phyloP scores from a whole-genome alignment of 1,284 basidiomycete genomes.

The Mycosarcoma maydis region DNA sequence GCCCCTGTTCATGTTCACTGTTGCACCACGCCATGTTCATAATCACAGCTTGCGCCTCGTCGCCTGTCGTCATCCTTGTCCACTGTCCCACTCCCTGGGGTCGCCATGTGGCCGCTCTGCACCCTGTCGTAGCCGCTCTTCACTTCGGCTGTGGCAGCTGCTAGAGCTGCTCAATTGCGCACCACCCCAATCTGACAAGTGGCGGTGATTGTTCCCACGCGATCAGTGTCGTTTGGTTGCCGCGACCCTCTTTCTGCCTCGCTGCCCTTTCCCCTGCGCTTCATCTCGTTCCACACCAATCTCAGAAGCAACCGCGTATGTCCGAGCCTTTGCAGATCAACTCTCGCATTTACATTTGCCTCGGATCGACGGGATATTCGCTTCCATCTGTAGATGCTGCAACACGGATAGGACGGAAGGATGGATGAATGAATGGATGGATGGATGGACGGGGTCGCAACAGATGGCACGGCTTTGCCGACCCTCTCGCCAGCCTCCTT shows the following conservation, averaged over 20 bases:
- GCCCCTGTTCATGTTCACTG: conserved; percentile 10
- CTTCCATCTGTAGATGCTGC: conserved; percentile 2
- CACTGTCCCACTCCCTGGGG: neutral
- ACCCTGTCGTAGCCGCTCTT: conserved; percentile 8
- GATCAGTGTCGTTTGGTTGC: conserved; percentile 1
- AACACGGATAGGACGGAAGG: neutral
- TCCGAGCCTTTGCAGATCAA: conserved; percentile 26
- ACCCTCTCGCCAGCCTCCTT: neutral
- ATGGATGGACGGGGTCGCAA: too few relatives aligned
- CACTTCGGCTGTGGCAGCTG: conserved; percentile 24
- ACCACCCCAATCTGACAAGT: neutral
- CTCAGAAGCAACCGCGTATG: conserved; percentile 19
- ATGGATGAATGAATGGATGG: neutral
- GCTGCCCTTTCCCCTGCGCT: conserved; percentile 1
- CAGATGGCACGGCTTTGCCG: conserved; percentile 16
- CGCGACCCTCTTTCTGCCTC: neutral
- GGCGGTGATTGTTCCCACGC: conserved; percentile 10
- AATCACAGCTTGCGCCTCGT: neutral
- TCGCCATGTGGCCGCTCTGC: conserved; percentile 22
- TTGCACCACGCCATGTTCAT: too few relatives aligned
- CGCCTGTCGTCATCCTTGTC: conserved; percentile 1
- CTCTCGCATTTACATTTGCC: conserved; percentile 1
- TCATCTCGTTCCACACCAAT: conserved; percentile 3
- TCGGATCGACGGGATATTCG: conserved; percentile 12
- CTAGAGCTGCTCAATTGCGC: neutral